Percentiles rank a stretch among this genome's conserved stretches.
Conservation (phyloP, 1,284 basidiomycete genomes). For the Cutaneotrichosporon dermatis region DNA sequence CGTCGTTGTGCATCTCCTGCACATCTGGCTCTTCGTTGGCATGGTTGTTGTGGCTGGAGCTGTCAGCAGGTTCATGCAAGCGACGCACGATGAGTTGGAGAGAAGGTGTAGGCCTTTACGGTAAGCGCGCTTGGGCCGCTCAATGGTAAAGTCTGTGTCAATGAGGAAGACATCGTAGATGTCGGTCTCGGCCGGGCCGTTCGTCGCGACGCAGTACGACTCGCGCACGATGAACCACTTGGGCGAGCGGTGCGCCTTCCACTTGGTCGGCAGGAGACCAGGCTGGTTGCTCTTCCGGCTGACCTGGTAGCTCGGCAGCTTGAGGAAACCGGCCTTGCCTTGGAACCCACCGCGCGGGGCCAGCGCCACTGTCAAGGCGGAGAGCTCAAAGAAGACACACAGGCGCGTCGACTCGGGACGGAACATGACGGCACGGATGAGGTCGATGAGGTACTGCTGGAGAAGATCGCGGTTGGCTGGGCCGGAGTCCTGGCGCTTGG, state of each 20-base stretch:
- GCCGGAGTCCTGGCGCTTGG: background rate
- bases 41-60: background rate
- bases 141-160: conserved; percentile 83
- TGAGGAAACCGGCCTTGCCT: conserved; percentile 82
- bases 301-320: conserved; percentile 50
- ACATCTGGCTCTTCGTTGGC: background rate
- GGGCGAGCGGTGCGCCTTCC: conserved; percentile 65
- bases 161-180: conserved; percentile 93
- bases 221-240: conserved; percentile 94
- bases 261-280: conserved; percentile 49
- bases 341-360: conserved; percentile 74
- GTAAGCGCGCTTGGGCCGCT: conserved; percentile 51
- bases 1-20: conserved; percentile 26
- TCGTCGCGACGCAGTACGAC: conserved; percentile 81
- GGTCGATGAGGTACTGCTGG: conserved; percentile 84
- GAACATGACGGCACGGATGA: conserved; percentile 94
- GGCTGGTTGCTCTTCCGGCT: conserved; percentile 52
- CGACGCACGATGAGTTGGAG: conserved; percentile 20
- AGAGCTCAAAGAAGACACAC: conserved; percentile 91
- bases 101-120: conserved; percentile 42
- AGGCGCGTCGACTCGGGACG: conserved; percentile 88
- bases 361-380: conserved; percentile 76
- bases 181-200: conserved; percentile 75
- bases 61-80: background rate
- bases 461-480: conserved; percentile 66